Conservation (phyloP, 257 asterid genomes). For the Primulina tabacum region DNA sequence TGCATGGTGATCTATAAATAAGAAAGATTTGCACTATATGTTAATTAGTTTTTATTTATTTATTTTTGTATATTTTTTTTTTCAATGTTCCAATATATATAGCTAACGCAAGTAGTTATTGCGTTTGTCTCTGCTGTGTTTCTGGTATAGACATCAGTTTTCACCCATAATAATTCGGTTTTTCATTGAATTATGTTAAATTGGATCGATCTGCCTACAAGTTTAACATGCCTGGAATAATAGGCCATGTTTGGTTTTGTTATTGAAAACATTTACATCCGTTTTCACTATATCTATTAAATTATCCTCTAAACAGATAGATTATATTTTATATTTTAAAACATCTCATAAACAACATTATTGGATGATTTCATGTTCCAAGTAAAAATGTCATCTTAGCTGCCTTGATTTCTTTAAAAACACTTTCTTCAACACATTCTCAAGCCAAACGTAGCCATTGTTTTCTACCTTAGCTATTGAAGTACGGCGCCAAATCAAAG, state of each 20-base stretch:
- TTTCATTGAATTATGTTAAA: too few relatives aligned
- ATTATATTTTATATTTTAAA: too few relatives aligned
- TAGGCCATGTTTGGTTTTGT: not conserved
- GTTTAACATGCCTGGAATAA: not conserved
- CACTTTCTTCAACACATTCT: too few relatives aligned
- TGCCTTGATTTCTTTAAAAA: too few relatives aligned
- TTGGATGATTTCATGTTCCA: too few relatives aligned
- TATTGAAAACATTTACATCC: too few relatives aligned
- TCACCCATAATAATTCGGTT: not conserved
- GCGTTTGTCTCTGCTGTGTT: conserved; percentile 14
- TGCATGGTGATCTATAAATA: conserved; percentile 20
- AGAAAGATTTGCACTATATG: not conserved
- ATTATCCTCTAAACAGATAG: too few relatives aligned
- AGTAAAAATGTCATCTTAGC: too few relatives aligned
- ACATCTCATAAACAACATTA: too few relatives aligned
- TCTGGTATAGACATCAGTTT: conserved; percentile 10
- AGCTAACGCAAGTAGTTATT: not conserved
- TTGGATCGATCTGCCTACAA: not conserved
- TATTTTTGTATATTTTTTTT: not conserved
- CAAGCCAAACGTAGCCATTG: too few relatives aligned
- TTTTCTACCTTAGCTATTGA: not conserved
- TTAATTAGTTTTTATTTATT: not conserved
- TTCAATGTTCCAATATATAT: not conserved
- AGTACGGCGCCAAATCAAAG: not conserved
- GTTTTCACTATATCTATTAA: too few relatives aligned